Conservation (phyloP, 768 basidiomycete species). For the Tubosaeta brunneosetosa region DNA sequence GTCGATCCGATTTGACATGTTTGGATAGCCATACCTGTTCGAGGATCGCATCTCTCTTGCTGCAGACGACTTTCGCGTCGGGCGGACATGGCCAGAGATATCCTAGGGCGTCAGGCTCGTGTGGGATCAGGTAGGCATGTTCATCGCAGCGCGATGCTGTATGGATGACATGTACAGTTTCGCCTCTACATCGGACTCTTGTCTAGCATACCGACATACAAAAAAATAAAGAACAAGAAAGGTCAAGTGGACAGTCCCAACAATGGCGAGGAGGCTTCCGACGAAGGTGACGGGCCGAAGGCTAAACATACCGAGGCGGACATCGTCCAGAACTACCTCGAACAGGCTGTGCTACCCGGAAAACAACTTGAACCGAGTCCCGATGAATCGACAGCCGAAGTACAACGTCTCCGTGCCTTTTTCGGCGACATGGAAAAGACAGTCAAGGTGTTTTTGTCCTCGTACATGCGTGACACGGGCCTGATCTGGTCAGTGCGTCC, state of each 20-base stretch:
- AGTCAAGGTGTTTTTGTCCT: conserved; percentile 65
- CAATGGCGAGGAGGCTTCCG: conserved; percentile 30
- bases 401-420: conserved; percentile 42
- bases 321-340: conserved; percentile 28
- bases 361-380: conserved; percentile 24
- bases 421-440: conserved; percentile 56
- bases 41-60: conserved; percentile 25
- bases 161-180: conserved; percentile 17
- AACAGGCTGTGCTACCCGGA: conserved; percentile 26
- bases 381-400: conserved; percentile 10
- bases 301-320: conserved; percentile 16
- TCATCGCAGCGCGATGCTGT: background rate
- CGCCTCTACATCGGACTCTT: conserved; percentile 30
- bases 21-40: conserved; percentile 6
- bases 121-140: conserved; percentile 27
- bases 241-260: conserved; percentile 26
- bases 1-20: background rate
- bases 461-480: conserved; percentile 60
- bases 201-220: conserved; percentile 29
- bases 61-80: conserved; percentile 29
- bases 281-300: conserved; percentile 22
- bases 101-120: conserved; percentile 23
- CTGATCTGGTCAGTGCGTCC: conserved; percentile 49
- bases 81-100: conserved; percentile 30
- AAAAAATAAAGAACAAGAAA: conserved; percentile 19